Base-by-base conservation (phyloP, 2,329 filamentous ascomycete genomes). In the Aspergillus sp. region DNA sequence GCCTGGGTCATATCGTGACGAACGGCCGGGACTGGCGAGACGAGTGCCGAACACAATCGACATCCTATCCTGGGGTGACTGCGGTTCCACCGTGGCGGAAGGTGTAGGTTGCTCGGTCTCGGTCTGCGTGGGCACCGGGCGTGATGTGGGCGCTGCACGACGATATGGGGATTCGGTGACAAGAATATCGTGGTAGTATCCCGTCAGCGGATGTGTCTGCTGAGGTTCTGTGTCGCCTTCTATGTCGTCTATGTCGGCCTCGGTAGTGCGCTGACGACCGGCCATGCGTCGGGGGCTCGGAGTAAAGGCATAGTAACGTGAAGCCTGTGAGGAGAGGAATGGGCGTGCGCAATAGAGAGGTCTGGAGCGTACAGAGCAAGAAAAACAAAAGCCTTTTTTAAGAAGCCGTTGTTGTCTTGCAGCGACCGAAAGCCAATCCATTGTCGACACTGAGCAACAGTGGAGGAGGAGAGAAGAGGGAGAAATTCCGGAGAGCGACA, bases 41-140 rank as follows among this genome's bases (percentile, higher is more conserved):
- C 83, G 80, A 5, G 86, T 86, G 19, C 89, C 88, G 61, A 98
- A 96, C 30, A 96, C 77, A 58, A 94, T 80, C 40, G 81, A 70
- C 45, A 82, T 79, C 59, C 75, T 77, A 40, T 72, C 66, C 49
- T 69, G 61, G 3, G 66, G 62, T 5, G 65, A 55, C 41, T 64
- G 54, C 3, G 55, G 54, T 45, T 62, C 45, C 28, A 47, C 45
- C 8, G 51, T 48, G 4, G 52, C 42, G 29, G 51, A 28, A 30
- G 53, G 50, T 7, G 56, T 52, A 40, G 54, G 40, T 43, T 56
- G 46, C n/a, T 53, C 45, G 43, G 58, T 48, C n/a, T 53, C 45
- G 43, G 58, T 48, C 42, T 51, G 45, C 32, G 36, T 30, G 7
- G 46, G 48, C 27, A 48, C 48, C 2, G 52, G 45, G 19, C 52